These are phyloP conservation scores for Phytophthora pini DNA, from an alignment of 352 stramenopile genomes.

Conservation along the genomic window DNA sequence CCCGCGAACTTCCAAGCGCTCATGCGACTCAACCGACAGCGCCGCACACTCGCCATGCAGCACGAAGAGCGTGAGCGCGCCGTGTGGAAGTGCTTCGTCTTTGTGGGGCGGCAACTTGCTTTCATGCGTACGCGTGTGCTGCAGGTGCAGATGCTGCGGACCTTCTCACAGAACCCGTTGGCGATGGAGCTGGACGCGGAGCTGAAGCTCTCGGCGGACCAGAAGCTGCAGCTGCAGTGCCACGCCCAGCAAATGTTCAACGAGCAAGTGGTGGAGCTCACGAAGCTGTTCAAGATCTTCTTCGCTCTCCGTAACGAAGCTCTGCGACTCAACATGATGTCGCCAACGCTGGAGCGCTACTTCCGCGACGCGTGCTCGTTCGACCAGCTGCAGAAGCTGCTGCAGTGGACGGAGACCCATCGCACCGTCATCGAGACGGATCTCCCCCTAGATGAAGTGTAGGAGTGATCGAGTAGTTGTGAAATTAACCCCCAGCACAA, in stretches of 20 bases:
- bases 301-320: slow-evolving; percentile 73
- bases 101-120: slow-evolving; percentile 59
- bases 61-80: slow-evolving; percentile 54
- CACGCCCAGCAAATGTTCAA: slow-evolving; percentile 69
- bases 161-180: slow-evolving; percentile 47
- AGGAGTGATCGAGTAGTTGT: slow-evolving; percentile 26
- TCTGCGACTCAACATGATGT: slow-evolving; percentile 67
- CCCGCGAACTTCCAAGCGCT: slow-evolving; percentile 69
- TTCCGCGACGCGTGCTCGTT: slow-evolving; percentile 72
- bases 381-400: slow-evolving; percentile 74
- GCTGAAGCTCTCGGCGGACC: slow-evolving; percentile 59
- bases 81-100: slow-evolving; percentile 69
- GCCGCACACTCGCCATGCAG: slow-evolving; percentile 57
- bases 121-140: slow-evolving; percentile 64
- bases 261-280: slow-evolving; percentile 63
- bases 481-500: slow-evolving; percentile 30
- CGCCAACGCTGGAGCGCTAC: slow-evolving; percentile 70
- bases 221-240: slow-evolving; percentile 72
- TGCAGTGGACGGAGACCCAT: slow-evolving; percentile 83
- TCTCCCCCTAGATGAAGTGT: slow-evolving; percentile 42
- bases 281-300: slow-evolving; percentile 86
- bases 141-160: slow-evolving; percentile 69
- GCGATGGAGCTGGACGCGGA: slow-evolving; percentile 49
- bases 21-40: slow-evolving; percentile 80
- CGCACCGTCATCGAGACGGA: slow-evolving; percentile 59